Conservation (phyloP, 169 alveolate species). For the Eimeria maxima region DNA sequence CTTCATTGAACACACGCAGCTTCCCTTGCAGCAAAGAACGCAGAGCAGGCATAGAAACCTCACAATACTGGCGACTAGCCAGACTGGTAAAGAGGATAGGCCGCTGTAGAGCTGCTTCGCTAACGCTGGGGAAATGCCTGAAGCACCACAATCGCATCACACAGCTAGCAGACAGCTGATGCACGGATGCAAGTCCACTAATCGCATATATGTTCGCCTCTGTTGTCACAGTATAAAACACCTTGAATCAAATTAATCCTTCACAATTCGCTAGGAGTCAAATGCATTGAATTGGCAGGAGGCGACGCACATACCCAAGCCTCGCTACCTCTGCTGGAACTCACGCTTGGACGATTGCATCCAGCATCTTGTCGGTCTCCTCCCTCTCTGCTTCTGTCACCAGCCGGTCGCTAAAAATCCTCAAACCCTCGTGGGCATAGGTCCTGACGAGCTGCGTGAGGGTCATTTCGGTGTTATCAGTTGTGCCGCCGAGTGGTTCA, state of each 20-base stretch:
- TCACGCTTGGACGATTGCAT: conserved; percentile 91
- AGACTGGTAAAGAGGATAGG: conserved; percentile 78
- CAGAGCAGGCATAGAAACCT: conserved; percentile 69
- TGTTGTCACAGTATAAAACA: background rate
- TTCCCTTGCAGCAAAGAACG: conserved; percentile 85
- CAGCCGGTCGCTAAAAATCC: conserved; percentile 98
- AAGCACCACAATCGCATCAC: background rate
- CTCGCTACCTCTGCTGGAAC: conserved; percentile 23
- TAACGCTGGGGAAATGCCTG: conserved; percentile 81
- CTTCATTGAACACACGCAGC: conserved; percentile 96
- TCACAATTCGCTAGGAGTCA: background rate
- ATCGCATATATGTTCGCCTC: too few relatives aligned
- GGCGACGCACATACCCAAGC: background rate
- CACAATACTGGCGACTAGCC: conserved; percentile 76
- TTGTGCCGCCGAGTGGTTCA: background rate
- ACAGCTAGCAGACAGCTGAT: background rate
- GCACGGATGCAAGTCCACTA: background rate
- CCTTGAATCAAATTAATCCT: background rate
- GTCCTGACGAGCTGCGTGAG: conserved; percentile 92
- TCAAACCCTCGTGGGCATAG: conserved; percentile 97
- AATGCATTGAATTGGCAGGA: background rate
- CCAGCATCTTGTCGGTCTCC: conserved; percentile 96
- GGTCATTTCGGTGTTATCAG: conserved; percentile 68
- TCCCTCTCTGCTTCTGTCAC: conserved; percentile 96
- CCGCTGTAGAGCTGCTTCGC: conserved; percentile 71